These are phyloP conservation scores for Botrytis fabae DNA, from an alignment of 2,329 filamentous ascomycete genomes.

Conservation along the genomic window DNA sequence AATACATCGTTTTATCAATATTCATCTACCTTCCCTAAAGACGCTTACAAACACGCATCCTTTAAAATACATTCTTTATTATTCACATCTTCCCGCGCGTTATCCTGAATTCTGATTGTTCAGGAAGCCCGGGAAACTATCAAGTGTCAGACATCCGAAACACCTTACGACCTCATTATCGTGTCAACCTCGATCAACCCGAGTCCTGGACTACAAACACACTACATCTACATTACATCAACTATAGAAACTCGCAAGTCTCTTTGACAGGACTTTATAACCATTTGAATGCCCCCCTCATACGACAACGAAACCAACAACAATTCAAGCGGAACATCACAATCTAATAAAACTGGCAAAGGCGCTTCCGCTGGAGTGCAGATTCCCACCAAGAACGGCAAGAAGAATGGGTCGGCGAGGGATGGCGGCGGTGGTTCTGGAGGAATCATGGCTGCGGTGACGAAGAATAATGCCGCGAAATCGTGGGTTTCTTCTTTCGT, in stretches of 20 bases:
- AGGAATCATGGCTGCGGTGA: slow-evolving; percentile 39
- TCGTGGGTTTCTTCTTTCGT: slow-evolving; percentile 33
- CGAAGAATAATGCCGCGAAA: slow-evolving; percentile 39
- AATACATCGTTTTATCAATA: slow-evolving; percentile 13
- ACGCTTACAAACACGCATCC: background rate
- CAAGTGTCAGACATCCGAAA: slow-evolving; percentile 9
- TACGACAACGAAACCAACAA: slow-evolving; percentile 39
- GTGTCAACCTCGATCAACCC: slow-evolving; percentile 14
- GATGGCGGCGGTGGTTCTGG: slow-evolving; percentile 32
- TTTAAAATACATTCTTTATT: slow-evolving; percentile 1
- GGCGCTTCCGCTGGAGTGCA: slow-evolving; percentile 33
- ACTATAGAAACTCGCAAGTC: background rate
- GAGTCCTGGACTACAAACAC: slow-evolving; percentile 16
- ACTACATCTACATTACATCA: background rate
- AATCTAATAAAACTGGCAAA: slow-evolving; percentile 34
- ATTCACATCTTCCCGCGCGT: slow-evolving; percentile 27
- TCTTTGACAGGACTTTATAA: slow-evolving; percentile 7
- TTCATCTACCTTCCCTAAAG: background rate
- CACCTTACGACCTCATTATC: slow-evolving; percentile 24
- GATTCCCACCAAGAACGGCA: slow-evolving; percentile 38
- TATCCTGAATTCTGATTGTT: slow-evolving; percentile 34
- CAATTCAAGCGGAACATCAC: slow-evolving; percentile 29
- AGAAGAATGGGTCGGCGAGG: slow-evolving; percentile 42
- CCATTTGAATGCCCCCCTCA: slow-evolving; percentile 43
- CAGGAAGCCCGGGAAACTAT: slow-evolving; percentile 33